These are phyloP conservation scores for Vitis cinerea DNA, from an alignment of 164 flowering plant genomes.

Conservation along the genomic window DNA sequence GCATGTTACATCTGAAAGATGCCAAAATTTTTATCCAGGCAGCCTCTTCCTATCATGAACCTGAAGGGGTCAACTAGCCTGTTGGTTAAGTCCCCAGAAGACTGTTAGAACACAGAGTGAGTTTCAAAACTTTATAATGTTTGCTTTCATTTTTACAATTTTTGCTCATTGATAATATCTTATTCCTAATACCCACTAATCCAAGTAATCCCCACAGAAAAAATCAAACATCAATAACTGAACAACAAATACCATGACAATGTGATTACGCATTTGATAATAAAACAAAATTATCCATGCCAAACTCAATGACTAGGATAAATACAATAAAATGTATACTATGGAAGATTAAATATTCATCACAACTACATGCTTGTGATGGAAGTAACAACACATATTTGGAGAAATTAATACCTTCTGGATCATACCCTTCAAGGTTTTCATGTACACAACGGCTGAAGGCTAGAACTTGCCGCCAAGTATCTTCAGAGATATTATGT, in stretches of 20 bases:
- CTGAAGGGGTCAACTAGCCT: not conserved
- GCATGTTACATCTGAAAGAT: not conserved
- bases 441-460: slow-evolving; percentile 87
- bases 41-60: not conserved
- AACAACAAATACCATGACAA: not conserved
- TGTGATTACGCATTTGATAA: not conserved
- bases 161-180: too few relatives aligned
- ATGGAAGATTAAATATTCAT: not conserved
- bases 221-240: not conserved
- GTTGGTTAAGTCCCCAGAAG: not conserved
- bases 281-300: not conserved
- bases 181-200: too few relatives aligned
- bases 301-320: not conserved
- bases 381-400: not conserved
- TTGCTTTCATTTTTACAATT: too few relatives aligned
- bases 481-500: slow-evolving; percentile 84
- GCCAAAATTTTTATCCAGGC: not conserved
- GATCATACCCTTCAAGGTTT: slow-evolving; percentile 90
- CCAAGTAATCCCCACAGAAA: not conserved
- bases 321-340: not conserved
- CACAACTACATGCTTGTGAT: too few relatives aligned
- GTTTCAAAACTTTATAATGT: too few relatives aligned
- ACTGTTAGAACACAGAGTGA: too few relatives aligned
- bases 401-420: slow-evolving; percentile 59
- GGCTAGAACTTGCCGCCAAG: slow-evolving; percentile 85